Base-by-base conservation (phyloP, 306 rosid genomes). In the Luffa aegyptiaca region DNA sequence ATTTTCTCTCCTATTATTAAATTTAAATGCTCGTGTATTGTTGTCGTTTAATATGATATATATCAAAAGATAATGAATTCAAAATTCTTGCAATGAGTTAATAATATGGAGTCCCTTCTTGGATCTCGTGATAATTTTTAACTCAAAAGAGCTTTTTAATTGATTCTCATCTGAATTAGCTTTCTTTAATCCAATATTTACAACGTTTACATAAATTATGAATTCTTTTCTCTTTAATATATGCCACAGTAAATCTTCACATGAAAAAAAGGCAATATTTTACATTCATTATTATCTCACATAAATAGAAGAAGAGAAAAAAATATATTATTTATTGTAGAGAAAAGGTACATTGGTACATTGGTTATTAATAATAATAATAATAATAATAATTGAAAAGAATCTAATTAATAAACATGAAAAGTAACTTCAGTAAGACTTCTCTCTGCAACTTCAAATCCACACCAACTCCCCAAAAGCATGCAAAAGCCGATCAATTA, bases 401-500 rank as follows among this genome's bases (percentile, higher is more conserved):
- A 48, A 71, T 71, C 39, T 45, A 7, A 42, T n/a, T 45, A 7
- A 42, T n/a, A 45, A 71, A 45, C 11, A 48, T 11, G 39, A 71
- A 44, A 49, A 31, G 59, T 73, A 73, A 73, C 2, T 21, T 48
- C 39, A 73, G 44, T 26, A 72, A 72, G 41, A 46, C 58, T 26
- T 8, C 37, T 36, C 21, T 66, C 37, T 44, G 56, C 76, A 45
- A 20, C 56, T 45, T 44, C 55, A 70, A 20, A 20, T 11, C 36
- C 35, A 69, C 52, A 69, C 35, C 57, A 71, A 71, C 76, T 26
- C 56, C 57, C 57, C 53, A 71, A 71, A 45, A 69, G 75, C 75
- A 66, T 66, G 74, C 75, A 69, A 69, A 69, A 20, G 37, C 57
- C 48, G 42, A 36, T 14, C 48, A 39, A 16, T 53, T 21, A 46